phyloP scores from a whole-genome alignment of 495 filamentous ascomycete genomes.

The Chaetomium fimeti region DNA sequence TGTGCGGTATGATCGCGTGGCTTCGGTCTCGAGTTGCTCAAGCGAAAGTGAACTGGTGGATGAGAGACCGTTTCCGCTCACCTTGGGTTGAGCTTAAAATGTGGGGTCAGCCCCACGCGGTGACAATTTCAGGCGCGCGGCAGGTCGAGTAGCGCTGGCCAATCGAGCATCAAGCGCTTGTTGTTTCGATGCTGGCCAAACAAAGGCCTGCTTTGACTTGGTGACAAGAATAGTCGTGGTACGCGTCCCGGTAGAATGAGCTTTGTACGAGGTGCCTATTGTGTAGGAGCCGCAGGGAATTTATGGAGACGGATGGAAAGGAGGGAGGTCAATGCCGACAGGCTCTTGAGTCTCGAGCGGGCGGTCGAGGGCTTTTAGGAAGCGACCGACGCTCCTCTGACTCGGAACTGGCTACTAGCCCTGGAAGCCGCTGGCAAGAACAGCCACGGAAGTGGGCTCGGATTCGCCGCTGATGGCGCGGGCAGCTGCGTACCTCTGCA shows the following conservation, averaged over 20 bases:
- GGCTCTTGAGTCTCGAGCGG: not conserved
- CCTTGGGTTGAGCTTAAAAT: conserved; percentile 22
- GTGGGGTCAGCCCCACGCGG: conserved; percentile 19
- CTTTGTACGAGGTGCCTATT: no score
- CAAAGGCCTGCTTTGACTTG: conserved; percentile 21
- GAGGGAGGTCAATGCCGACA: not conserved
- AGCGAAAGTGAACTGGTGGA: conserved; percentile 25
- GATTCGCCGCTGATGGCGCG: conserved; percentile 14
- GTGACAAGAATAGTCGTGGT: conserved; percentile 3
- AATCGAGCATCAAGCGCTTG: conserved; percentile 25
- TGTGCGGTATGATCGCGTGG: conserved; percentile 5
- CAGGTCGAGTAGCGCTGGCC: conserved; percentile 25
- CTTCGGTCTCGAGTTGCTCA: conserved; percentile 21
- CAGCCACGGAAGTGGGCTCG: not conserved
- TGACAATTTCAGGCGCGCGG: conserved; percentile 30
- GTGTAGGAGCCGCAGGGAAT: not conserved
- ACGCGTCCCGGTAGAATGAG: not conserved
- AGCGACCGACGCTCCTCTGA: not conserved
- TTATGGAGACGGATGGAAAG: not conserved
- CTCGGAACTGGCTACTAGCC: not conserved
- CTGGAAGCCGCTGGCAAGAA: conserved; percentile 3
- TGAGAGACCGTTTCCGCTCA: conserved; percentile 26
- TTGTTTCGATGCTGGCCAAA: conserved; percentile 25
- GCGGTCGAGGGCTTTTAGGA: conserved; percentile 3
- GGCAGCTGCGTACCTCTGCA: not conserved